Evolutionary conservation across 2,329 filamentous ascomycete genomes (phyloP), one percentile per base, ranked within the genome.

Genomic region (Colletotrichum abscissum): DNA sequence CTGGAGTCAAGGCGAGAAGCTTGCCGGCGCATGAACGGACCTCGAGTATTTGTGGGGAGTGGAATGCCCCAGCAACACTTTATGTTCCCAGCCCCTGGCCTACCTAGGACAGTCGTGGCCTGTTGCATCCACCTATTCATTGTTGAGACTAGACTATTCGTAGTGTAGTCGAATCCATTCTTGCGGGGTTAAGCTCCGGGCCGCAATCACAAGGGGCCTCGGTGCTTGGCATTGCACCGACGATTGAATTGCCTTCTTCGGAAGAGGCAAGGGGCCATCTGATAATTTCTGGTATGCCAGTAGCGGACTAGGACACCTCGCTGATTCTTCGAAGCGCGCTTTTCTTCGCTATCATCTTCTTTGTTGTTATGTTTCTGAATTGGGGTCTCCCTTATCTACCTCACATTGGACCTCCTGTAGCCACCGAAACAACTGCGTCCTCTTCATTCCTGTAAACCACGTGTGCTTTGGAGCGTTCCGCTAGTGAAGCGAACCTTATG

Each of bases 181-280:
- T 58, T 72, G 68, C 56, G 57, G 69, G 65, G 69, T n/a, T 54
- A 16, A 46, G 26, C 46, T n/a, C 63, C 26, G 1, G n/a, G 49
- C 24, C 35, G 8, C 63, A 12, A 22, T 64, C 3, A 19, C 38
- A 28, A 30, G 56, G 56, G 30, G 64, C 69, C 57, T 72, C 69
- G 69, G 64, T 33, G 26, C 46, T 62, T 52, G 59, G 56, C 30
- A 60, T 38, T 26, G 33, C 54, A 52, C 58, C 46, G 26, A 35
- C 70, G 66, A 69, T 12, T 46, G 11, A 59, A n/a, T 69, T 73
- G 54, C 70, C 59, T 24, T 58, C 12, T 73, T 49, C 24, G 66
- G 69, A 63, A 35, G 16, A 19, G 22, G 22, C 5, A 56, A n/a
- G 60, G 49, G 24, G 22, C 60, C 26, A 30, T n/a, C 4, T 30